phyloP scores from a whole-genome alignment of 116 monocot species.

The Cymodocea nodosa region DNA sequence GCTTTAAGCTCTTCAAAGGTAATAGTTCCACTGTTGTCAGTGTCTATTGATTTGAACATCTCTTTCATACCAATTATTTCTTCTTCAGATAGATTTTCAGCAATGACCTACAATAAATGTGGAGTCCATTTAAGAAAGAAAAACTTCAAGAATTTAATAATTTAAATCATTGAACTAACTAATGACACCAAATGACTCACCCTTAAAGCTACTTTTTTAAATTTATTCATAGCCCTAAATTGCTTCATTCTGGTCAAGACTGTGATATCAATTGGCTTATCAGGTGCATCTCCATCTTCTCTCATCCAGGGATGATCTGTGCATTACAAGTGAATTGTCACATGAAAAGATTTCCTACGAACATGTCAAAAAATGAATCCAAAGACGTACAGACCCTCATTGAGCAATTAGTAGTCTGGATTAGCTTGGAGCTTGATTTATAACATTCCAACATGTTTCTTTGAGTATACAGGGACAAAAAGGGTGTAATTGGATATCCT shows the following conservation, averaged over 20 bases:
- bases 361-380: not conserved
- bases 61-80: constrained; percentile 58
- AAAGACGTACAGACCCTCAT: not conserved
- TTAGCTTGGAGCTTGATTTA: not conserved
- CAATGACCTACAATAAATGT: constrained; percentile 30
- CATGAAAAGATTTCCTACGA: not conserved
- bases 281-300: constrained; percentile 49
- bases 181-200: constrained; percentile 10
- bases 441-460: not conserved
- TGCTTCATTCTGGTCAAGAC: constrained; percentile 57
- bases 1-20: constrained; percentile 50
- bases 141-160: not conserved
- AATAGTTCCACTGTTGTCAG: constrained; percentile 49
- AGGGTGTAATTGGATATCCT: too few species aligned
- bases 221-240: constrained; percentile 60
- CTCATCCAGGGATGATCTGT: constrained; percentile 59
- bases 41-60: constrained; percentile 54
- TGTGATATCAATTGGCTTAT: constrained; percentile 47
- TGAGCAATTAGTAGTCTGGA: not conserved
- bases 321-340: not conserved
- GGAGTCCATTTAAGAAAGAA: too few species aligned
- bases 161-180: not conserved
- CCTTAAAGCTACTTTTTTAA: constrained; percentile 61
- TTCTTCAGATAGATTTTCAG: constrained; percentile 59
- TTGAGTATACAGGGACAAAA: not conserved